Base-by-base conservation (phyloP, 148 eudicot species). In the Camellia lanceoleosa region DNA sequence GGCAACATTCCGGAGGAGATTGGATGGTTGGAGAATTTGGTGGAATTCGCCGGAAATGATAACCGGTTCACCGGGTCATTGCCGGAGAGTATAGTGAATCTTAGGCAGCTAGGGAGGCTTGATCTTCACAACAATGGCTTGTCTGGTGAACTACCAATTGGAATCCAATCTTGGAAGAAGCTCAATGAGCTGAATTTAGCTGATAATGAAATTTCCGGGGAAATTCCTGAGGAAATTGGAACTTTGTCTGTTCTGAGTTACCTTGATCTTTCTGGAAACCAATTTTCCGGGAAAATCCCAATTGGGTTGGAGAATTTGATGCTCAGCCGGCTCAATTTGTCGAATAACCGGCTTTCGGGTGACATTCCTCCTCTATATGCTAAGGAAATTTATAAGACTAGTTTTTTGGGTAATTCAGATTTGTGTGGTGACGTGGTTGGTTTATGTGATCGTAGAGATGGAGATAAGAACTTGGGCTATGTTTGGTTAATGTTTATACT, bases 351-450 rank as follows among this genome's bases (percentile, higher is more conserved):
- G 10, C 88, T 94, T 2, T 78, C 92, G 0, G 98, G 98, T 1
- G 79, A 85, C 3, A 82, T 94, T 11, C 98, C 98, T 0, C 85
- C 93, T 0, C 23, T 92, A 6, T 92, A 87, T 75, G 87, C 88
- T 2, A 90, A 86, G 74, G 81, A 78, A 20, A 86, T 78, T 67
- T 94, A 92, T 64, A 89, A 77, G 81, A 63, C 51, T 43, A 90
- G 97, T 46, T 94, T 94, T 61, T 18, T 92, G 18, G 97, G 95
- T 2, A 94, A 94, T 55, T 94, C 98, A 6, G 98, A 92, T 6
- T 81, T 94, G 60, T 93, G 97, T 65, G 87, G 86, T 3, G 92
- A 87, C 54, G 90, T 90, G 12, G 82, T 83, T 13, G 92, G 93
- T 47, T 66, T 88, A 18, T 94, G 97, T 81, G 90, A 86, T 9